A percentile compares a stretch with the other conserved stretches of the same genome.
phyloP scores from a whole-genome alignment of 2,329 filamentous ascomycete genomes.

The Chaetoscypha palmicola region DNA sequence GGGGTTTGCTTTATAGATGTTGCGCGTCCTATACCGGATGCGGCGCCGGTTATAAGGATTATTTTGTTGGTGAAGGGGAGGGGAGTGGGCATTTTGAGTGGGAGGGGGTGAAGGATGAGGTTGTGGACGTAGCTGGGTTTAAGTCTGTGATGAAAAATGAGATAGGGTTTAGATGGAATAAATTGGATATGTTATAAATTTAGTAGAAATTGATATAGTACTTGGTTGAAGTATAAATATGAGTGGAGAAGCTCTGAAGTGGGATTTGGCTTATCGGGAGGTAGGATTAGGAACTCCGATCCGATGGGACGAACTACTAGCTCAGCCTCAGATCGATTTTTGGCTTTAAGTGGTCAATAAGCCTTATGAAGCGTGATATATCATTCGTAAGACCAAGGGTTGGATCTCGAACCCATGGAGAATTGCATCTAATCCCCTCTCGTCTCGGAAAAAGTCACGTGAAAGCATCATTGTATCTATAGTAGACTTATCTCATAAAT shows the following conservation, averaged over 20 bases:
- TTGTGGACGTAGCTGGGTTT: too few species aligned
- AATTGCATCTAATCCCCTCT: too few species aligned
- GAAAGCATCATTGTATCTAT: background rate
- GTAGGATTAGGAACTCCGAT: background rate
- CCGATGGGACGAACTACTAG: background rate
- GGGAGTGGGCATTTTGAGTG: background rate
- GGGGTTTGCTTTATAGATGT: conserved; percentile 10
- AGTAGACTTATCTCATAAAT: too few species aligned
- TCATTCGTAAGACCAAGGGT: too few species aligned
- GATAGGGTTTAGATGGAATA: background rate
- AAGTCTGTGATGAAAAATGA: background rate
- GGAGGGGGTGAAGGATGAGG: too few species aligned
- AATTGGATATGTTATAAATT: background rate
- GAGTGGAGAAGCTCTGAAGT: background rate
- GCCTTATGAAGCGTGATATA: too few species aligned
- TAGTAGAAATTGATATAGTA: background rate
- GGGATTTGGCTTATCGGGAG: background rate
- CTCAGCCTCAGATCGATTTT: background rate
- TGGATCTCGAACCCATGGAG: too few species aligned
- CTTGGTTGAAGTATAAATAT: background rate
- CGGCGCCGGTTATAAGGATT: conserved; percentile 23
- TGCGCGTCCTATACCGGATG: conserved; percentile 21
- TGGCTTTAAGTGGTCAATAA: background rate
- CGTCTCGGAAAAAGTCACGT: background rate
- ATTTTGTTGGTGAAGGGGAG: conserved; percentile 11